Evolutionary conservation across 2,329 filamentous ascomycete species (phyloP).

Genomic region (Penicillium occitanis): DNA sequence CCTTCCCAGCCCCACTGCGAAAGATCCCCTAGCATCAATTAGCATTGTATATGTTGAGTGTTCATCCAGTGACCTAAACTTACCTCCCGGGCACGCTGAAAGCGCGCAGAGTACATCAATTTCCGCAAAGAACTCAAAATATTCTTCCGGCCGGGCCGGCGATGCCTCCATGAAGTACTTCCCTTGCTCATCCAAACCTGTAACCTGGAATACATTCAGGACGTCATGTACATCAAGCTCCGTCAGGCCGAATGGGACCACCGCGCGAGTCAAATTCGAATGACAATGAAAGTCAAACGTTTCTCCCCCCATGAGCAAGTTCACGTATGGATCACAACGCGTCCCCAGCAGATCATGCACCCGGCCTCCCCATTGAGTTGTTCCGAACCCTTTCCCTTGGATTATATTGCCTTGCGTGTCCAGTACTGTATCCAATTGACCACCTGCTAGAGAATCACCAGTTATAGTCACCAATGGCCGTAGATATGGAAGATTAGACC

Average conservation of each 20-base stretch:
- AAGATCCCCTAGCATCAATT: slow-evolving; percentile 57
- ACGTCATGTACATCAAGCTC: slow-evolving; percentile 82
- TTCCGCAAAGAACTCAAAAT: slow-evolving; percentile 77
- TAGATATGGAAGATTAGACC: slow-evolving; percentile 76
- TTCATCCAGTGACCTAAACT: slow-evolving; percentile 15
- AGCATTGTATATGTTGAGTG: neutral
- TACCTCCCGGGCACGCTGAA: slow-evolving; percentile 70
- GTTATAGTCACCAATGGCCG: slow-evolving; percentile 71
- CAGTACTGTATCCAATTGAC: slow-evolving; percentile 39
- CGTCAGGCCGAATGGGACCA: slow-evolving; percentile 65
- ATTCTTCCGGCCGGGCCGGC: slow-evolving; percentile 50
- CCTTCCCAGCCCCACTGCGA: slow-evolving; percentile 78
- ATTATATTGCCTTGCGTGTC: slow-evolving; percentile 36
- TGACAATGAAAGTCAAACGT: slow-evolving; percentile 82
- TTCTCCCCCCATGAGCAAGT: slow-evolving; percentile 67
- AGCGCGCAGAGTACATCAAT: slow-evolving; percentile 68
- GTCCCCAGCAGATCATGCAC: slow-evolving; percentile 81
- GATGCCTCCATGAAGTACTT: slow-evolving; percentile 69
- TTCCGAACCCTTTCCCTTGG: slow-evolving; percentile 44
- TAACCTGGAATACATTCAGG: slow-evolving; percentile 83
- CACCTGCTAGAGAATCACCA: slow-evolving; percentile 59
- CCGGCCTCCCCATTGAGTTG: slow-evolving; percentile 58
- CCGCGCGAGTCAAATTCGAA: slow-evolving; percentile 73
- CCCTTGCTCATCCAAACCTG: slow-evolving; percentile 68
- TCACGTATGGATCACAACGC: slow-evolving; percentile 81